These are phyloP conservation scores for Ceratocystiopsis minuta DNA, from an alignment of 2,329 filamentous ascomycete genomes.

Conservation along the genomic window DNA sequence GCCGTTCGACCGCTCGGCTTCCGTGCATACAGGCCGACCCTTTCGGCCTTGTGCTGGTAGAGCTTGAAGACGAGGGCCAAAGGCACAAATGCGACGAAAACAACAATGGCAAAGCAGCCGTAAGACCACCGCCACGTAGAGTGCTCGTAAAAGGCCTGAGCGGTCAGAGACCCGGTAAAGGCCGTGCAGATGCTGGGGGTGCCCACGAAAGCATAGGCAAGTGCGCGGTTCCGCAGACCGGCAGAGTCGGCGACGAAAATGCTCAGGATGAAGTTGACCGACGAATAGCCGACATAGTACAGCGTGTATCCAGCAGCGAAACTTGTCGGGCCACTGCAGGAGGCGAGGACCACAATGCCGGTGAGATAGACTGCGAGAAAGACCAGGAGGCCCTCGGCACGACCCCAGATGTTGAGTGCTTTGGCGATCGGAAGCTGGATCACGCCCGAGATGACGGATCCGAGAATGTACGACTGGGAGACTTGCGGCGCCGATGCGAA, in stretches of 20 bases:
- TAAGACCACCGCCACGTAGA: conserved; percentile 50
- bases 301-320: conserved; percentile 49
- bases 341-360: conserved; percentile 46
- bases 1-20: conserved; percentile 24
- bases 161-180: conserved; percentile 40
- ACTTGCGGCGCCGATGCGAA: neutral
- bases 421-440: conserved; percentile 47
- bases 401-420: conserved; percentile 48
- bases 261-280: conserved; percentile 21
- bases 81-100: conserved; percentile 39
- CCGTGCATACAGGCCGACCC: conserved; percentile 28
- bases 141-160: conserved; percentile 28
- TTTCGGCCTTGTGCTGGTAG: conserved; percentile 42
- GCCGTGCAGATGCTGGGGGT: conserved; percentile 48
- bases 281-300: conserved; percentile 34
- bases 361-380: conserved; percentile 7
- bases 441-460: conserved; percentile 36
- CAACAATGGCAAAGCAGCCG: conserved; percentile 45
- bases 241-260: conserved; percentile 53
- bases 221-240: conserved; percentile 42
- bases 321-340: conserved; percentile 36
- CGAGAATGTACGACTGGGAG: conserved; percentile 21
- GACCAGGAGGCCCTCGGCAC: conserved; percentile 31
- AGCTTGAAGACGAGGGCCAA: conserved; percentile 35
- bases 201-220: conserved; percentile 43